Evolutionary conservation across 352 stramenopile species (phyloP).

Genomic region (Globisporangium cederbergense): DNA sequence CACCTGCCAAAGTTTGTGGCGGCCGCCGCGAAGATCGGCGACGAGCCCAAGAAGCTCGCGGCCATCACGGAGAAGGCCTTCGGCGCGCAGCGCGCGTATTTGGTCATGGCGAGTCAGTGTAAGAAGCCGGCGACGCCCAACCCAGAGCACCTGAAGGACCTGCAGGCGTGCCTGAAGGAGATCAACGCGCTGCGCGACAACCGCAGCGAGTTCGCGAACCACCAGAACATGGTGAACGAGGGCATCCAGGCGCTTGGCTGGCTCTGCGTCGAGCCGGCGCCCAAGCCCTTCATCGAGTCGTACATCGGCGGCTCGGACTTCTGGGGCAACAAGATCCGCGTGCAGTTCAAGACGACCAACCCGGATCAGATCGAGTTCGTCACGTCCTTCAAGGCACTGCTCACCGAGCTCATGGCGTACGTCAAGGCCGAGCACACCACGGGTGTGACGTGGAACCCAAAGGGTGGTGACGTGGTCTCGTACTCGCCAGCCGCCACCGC

Average conservation of each 20-base stretch:
- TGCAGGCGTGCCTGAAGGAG: slow-evolving; percentile 78
- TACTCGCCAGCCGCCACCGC: slow-evolving; percentile 34
- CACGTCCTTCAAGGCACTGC: slow-evolving; percentile 90
- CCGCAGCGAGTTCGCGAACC: slow-evolving; percentile 77
- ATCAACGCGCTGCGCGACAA: slow-evolving; percentile 79
- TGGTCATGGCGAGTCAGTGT: slow-evolving; percentile 90
- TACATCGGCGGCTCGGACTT: slow-evolving; percentile 95
- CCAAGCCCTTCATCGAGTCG: slow-evolving; percentile 94
- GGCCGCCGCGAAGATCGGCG: slow-evolving; percentile 70
- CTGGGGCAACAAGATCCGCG: slow-evolving; percentile 97
- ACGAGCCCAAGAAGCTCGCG: slow-evolving; percentile 79
- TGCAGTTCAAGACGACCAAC: slow-evolving; percentile 94
- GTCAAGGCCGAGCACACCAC: slow-evolving; percentile 95
- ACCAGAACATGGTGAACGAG: slow-evolving; percentile 89
- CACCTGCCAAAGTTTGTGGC: slow-evolving; percentile 84
- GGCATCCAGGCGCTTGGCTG: slow-evolving; percentile 81
- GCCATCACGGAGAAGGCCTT: slow-evolving; percentile 88
- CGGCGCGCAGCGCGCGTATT: slow-evolving; percentile 85
- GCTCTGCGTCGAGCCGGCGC: slow-evolving; percentile 79
- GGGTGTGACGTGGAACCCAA: slow-evolving; percentile 93
- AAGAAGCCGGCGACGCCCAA: slow-evolving; percentile 89
- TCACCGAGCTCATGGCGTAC: slow-evolving; percentile 91
- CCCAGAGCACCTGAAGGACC: slow-evolving; percentile 64
- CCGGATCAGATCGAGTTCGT: slow-evolving; percentile 93
- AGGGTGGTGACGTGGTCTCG: slow-evolving; percentile 47